Base-by-base conservation (phyloP, 2,329 filamentous ascomycete species). In the Scedosporium dehoogii region DNA sequence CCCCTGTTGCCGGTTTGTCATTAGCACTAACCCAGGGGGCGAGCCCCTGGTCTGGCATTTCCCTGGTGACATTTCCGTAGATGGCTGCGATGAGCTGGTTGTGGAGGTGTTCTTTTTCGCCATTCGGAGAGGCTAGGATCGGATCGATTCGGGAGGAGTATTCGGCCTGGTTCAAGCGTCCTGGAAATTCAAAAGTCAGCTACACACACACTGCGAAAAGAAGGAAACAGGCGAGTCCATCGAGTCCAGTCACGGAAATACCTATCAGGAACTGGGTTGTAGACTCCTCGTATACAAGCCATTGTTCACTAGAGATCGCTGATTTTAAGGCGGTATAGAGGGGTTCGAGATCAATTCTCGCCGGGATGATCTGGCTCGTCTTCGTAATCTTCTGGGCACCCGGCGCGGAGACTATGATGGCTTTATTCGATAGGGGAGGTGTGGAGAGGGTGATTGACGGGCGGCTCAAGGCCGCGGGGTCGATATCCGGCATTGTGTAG, bases 21-120 rank as follows among this genome's bases (percentile, higher is more conserved):
- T 88, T 87, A 62, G 86, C 85, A 71, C 85, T 88, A 71, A 89
- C 86, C 86, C 86, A 89, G 64, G 84, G 84, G 58, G 86, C 86
- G 69, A 87, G 81, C 68, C 85, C 85, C 70, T 80, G 79, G 66
- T 88, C 86, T 63, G 86, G 86, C 78, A 87, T 83, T 71, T 89
- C 86, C 63, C 86, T 78, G 42, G 85, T 88, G 64, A 88, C 82
- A 79, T 89, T 89, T 69, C 81, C 85, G 71, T 86, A 86, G 68
- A 89, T 84, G 62, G 84, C 85, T 63, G 85, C 79, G 65, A 89
- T 76, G 60, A 89, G 81, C 73, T 87, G 85, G 71, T 89, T 89
- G 69, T 89, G 86, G 3, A 87, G 76, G 69, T 87, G 85, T 63
- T 83, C 79, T 67, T 78, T 84, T 65, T 86, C 83, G 67, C 84